Conservation (phyloP, 495 filamentous ascomycete species). For the Pseudevernia furfuracea region DNA sequence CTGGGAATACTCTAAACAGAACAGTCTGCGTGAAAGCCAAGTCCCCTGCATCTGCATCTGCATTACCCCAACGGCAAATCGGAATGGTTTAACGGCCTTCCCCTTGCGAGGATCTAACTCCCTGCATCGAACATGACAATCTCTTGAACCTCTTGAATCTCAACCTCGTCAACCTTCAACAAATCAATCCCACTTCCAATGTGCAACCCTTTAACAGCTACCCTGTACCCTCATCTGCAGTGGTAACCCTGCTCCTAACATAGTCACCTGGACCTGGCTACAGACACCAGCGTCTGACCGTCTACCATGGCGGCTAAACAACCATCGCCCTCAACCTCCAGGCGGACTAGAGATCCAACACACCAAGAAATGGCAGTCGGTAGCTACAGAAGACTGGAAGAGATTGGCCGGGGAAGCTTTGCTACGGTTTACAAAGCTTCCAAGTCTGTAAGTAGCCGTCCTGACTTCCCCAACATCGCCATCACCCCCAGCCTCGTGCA, state of each 20-base stretch:
- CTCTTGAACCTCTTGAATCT: constrained; percentile 11
- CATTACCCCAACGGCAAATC: constrained; percentile 6
- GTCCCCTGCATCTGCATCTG: constrained; percentile 3
- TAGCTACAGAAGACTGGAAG: constrained; percentile 64
- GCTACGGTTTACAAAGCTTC: constrained; percentile 84
- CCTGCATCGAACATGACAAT: constrained; percentile 16
- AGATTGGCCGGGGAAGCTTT: constrained; percentile 95
- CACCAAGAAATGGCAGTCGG: constrained; percentile 62
- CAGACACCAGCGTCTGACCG: constrained; percentile 16
- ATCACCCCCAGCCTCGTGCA: not conserved
- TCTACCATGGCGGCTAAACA: constrained; percentile 37
- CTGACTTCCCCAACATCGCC: not conserved
- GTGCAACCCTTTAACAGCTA: constrained; percentile 40
- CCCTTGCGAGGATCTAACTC: constrained; percentile 20
- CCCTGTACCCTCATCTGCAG: constrained; percentile 39
- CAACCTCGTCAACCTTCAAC: constrained; percentile 13
- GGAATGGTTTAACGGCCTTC: constrained; percentile 16
- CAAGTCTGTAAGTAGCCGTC: constrained; percentile 59
- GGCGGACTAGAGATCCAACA: constrained; percentile 39
- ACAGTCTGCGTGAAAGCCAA: not conserved
- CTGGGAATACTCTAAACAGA: not conserved
- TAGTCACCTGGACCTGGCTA: constrained; percentile 8
- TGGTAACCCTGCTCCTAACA: constrained; percentile 31
- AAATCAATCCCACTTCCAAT: constrained; percentile 30
- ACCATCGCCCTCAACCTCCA: constrained; percentile 35